Evolutionary conservation across 768 basidiomycete genomes (phyloP).

Genomic region (Leccinum disarticulatum): DNA sequence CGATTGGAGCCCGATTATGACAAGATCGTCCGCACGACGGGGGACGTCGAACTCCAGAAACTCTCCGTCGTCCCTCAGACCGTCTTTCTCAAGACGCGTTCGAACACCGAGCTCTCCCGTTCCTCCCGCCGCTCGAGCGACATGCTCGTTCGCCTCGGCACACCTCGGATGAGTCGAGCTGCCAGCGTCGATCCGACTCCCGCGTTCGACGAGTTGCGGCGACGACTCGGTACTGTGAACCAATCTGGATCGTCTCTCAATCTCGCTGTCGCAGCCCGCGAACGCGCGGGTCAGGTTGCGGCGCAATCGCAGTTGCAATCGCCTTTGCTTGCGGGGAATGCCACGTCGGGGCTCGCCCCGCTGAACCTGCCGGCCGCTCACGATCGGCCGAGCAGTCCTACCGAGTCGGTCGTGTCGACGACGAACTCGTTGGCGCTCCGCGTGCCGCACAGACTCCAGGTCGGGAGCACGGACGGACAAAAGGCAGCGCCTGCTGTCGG

Average conservation of each 20-base stretch:
- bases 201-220: constrained; percentile 76
- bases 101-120: constrained; percentile 38
- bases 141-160: constrained; percentile 47
- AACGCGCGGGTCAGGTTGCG: constrained; percentile 37
- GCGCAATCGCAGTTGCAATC: constrained; percentile 7
- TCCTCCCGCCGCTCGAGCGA: constrained; percentile 46
- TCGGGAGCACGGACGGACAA: constrained; percentile 71
- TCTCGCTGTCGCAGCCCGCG: constrained; percentile 43
- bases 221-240: constrained; percentile 73
- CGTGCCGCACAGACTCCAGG: constrained; percentile 60
- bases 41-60: constrained; percentile 78
- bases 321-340: constrained; percentile 9
- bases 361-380: constrained; percentile 20
- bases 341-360: constrained; percentile 22
- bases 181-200: constrained; percentile 52
- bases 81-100: constrained; percentile 68
- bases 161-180: constrained; percentile 47
- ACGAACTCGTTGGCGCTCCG: constrained; percentile 63
- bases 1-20: constrained; percentile 63
- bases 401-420: constrained; percentile 77
- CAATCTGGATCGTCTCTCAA: constrained; percentile 66
- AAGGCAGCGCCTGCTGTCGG: constrained; percentile 92
- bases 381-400: constrained; percentile 74
- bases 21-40: constrained; percentile 59
- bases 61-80: constrained; percentile 90